These are phyloP conservation scores for Candida lessepsii DNA, from an alignment of 805 yeast genomes.

Conservation along the genomic window DNA sequence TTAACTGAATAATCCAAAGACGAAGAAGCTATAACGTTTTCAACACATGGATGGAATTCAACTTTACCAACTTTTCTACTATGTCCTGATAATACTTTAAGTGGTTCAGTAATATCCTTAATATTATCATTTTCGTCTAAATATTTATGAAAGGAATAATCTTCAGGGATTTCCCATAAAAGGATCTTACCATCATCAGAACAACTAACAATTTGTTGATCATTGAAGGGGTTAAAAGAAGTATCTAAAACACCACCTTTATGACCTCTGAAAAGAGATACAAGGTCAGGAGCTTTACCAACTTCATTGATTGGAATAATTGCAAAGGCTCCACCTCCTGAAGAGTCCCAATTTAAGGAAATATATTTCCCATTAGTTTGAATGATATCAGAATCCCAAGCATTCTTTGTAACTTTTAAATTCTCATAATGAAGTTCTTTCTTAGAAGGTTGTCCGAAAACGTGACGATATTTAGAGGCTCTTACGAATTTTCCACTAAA, in stretches of 20 bases:
- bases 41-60: slow-evolving; percentile 83
- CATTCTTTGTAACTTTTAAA: slow-evolving; percentile 78
- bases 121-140: slow-evolving; percentile 53
- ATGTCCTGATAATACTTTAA: slow-evolving; percentile 76
- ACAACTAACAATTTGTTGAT: slow-evolving; percentile 68
- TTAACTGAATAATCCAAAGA: slow-evolving; percentile 90
- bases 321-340: slow-evolving; percentile 98
- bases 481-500: slow-evolving; percentile 83
- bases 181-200: slow-evolving; percentile 79
- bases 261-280: slow-evolving; percentile 93
- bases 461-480: slow-evolving; percentile 96
- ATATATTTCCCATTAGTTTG: slow-evolving; percentile 84
- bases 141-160: slow-evolving; percentile 68
- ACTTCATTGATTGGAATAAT: slow-evolving; percentile 82
- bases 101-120: slow-evolving; percentile 66
- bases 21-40: slow-evolving; percentile 82
- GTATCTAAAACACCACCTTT: slow-evolving; percentile 94
- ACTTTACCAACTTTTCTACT: slow-evolving; percentile 92
- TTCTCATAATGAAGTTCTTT: slow-evolving; percentile 74
- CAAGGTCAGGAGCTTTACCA: slow-evolving; percentile 91
- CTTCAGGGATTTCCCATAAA: slow-evolving; percentile 85
- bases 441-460: slow-evolving; percentile 80
- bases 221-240: slow-evolving; percentile 90
- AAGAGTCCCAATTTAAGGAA: slow-evolving; percentile 87
- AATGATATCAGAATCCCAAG: slow-evolving; percentile 93